Percentiles rank a stretch among this genome's conserved stretches.
phyloP scores from a whole-genome alignment of 2,329 filamentous ascomycete species.

The Raffaelea albimanens region DNA sequence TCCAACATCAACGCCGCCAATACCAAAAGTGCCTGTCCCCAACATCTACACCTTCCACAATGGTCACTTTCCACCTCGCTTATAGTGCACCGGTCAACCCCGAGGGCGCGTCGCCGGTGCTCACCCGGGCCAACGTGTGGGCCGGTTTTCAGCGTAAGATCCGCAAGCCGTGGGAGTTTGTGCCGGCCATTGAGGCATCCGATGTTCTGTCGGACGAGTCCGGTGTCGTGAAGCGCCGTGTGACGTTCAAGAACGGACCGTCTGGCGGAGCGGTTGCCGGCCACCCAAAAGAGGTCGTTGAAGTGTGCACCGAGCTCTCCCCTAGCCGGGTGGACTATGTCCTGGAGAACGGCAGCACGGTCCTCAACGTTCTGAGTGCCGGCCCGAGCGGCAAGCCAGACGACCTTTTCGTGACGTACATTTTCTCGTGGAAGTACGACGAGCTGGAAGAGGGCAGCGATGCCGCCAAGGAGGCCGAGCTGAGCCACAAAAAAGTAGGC shows the following conservation, averaged over 20 bases:
- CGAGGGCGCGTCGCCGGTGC: constrained; percentile 15
- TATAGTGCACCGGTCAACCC: constrained; percentile 25
- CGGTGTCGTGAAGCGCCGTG: constrained; percentile 9
- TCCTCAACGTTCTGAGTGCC: constrained; percentile 21
- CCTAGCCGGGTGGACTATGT: constrained; percentile 21
- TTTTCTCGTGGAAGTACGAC: constrained; percentile 21
- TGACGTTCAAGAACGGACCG: constrained; percentile 8
- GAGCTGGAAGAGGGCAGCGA: constrained; percentile 14
- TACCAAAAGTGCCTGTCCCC: too few relatives aligned
- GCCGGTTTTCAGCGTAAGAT: constrained; percentile 24
- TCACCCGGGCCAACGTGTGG: constrained; percentile 22
- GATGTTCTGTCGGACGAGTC: constrained; percentile 18
- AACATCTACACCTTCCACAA: constrained; percentile 11
- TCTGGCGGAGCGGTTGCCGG: not conserved
- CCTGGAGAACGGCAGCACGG: constrained; percentile 20
- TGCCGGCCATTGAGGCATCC: constrained; percentile 21
- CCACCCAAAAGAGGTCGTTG: constrained; percentile 11
- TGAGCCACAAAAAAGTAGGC: constrained; percentile 13
- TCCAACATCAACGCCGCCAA: too few relatives aligned
- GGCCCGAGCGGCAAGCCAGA: constrained; percentile 15
- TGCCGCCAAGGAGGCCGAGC: constrained; percentile 13
- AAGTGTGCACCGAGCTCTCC: constrained; percentile 21
- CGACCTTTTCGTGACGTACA: constrained; percentile 23
- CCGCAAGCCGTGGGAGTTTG: constrained; percentile 22
- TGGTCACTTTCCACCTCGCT: constrained; percentile 20